phyloP scores from a whole-genome alignment of 192 early-diverging fungal species.

The Linnemannia schmuckeri region DNA sequence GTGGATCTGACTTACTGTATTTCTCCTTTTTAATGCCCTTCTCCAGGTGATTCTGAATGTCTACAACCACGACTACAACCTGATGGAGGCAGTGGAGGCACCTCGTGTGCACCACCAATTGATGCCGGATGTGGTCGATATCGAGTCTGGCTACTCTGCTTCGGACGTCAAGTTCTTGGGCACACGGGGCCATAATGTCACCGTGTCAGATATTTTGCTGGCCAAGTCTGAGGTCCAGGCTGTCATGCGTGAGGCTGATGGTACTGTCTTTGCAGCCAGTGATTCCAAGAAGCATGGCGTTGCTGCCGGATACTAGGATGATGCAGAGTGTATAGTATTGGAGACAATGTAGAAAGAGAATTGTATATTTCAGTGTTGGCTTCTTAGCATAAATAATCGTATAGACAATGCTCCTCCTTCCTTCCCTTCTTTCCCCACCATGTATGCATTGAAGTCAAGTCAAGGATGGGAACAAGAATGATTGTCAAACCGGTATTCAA shows the following conservation, averaged over 20 bases:
- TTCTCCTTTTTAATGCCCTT: background rate
- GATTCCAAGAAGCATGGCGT: constrained; percentile 75
- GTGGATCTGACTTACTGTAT: background rate
- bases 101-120: constrained; percentile 94
- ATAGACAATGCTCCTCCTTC: background rate
- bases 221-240: constrained; percentile 69
- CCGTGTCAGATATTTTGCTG: constrained; percentile 42
- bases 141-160: constrained; percentile 51
- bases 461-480: background rate
- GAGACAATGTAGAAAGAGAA: background rate
- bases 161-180: constrained; percentile 40
- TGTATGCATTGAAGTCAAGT: background rate
- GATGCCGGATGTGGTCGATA: constrained; percentile 72
- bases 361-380: background rate
- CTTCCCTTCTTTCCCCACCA: too few relatives aligned
- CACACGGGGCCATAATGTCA: constrained; percentile 57
- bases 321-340: background rate
- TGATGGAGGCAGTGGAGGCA: constrained; percentile 76
- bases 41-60: constrained; percentile 79
- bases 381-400: background rate
- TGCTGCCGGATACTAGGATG: constrained; percentile 68
- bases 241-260: constrained; percentile 59
- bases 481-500: background rate
- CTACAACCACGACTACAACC: constrained; percentile 76
- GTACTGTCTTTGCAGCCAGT: constrained; percentile 68